A percentile compares a stretch with the other conserved stretches of the same genome.
phyloP scores from a whole-genome alignment of 106 monocot species.

The Dactylorhiza incarnata region DNA sequence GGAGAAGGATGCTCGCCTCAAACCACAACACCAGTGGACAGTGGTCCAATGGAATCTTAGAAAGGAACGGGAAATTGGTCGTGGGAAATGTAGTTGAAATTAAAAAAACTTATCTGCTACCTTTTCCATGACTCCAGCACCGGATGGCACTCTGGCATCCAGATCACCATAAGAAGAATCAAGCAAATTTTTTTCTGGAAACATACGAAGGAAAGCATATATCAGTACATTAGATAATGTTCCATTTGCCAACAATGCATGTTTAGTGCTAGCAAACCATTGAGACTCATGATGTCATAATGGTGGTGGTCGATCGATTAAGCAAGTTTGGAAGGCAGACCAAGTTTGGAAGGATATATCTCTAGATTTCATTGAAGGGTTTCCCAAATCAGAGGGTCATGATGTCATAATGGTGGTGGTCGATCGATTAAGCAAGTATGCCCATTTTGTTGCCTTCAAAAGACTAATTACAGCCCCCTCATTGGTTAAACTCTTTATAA shows the following conservation, averaged over 20 bases:
- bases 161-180: neutral
- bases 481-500: neutral
- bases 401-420: neutral
- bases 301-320: no score
- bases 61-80: neutral
- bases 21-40: no score
- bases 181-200: neutral
- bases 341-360: neutral
- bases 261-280: neutral
- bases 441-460: neutral
- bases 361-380: neutral
- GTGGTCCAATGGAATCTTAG: no score
- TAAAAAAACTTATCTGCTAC: neutral
- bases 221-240: neutral
- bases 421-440: neutral
- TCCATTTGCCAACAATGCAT: neutral
- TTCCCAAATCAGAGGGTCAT: neutral
- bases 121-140: neutral
- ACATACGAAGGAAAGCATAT: neutral
- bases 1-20: no score
- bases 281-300: no score
- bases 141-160: neutral
- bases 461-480: neutral
- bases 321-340: no score
- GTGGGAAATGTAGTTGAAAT: neutral